These are phyloP conservation scores for Amanita brunnescens DNA, from an alignment of 768 basidiomycete species.

Conservation along the genomic window DNA sequence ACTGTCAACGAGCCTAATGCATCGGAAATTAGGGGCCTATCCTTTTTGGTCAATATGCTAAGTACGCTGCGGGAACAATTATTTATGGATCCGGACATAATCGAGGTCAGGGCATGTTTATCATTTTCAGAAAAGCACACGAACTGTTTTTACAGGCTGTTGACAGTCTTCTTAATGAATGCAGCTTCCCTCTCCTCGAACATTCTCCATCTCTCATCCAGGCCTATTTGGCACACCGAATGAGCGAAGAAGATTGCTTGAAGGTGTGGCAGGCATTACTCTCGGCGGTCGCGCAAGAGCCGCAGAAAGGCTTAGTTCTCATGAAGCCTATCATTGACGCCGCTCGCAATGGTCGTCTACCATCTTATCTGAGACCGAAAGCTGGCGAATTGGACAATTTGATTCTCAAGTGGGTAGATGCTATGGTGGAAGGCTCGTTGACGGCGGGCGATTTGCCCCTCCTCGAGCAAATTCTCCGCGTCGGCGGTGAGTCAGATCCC, in stretches of 20 bases:
- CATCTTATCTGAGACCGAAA: constrained; percentile 35
- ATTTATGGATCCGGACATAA: constrained; percentile 34
- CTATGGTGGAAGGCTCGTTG: constrained; percentile 21
- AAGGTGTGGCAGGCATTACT: constrained; percentile 45
- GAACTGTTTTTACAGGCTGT: constrained; percentile 25
- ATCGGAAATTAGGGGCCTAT: neutral
- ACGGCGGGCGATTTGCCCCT: constrained; percentile 22
- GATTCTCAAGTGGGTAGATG: constrained; percentile 29
- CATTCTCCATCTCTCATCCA: constrained; percentile 37
- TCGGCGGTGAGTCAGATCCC: constrained; percentile 27
- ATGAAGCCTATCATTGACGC: constrained; percentile 35
- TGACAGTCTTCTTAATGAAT: constrained; percentile 32
- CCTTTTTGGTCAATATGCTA: constrained; percentile 35
- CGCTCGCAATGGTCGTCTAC: constrained; percentile 28
- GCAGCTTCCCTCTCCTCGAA: constrained; percentile 31
- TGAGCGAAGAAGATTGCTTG: constrained; percentile 20
- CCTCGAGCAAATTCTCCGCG: constrained; percentile 29
- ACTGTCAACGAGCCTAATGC: neutral
- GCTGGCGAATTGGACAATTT: constrained; percentile 36
- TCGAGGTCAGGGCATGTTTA: constrained; percentile 29
- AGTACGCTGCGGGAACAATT: constrained; percentile 43
- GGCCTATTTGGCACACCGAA: constrained; percentile 42
- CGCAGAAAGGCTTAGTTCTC: constrained; percentile 18
- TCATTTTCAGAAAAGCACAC: neutral
- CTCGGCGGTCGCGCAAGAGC: constrained; percentile 26